Base-by-base conservation (phyloP, 2,329 filamentous ascomycete genomes). In the Furcasterigmium sp. region DNA sequence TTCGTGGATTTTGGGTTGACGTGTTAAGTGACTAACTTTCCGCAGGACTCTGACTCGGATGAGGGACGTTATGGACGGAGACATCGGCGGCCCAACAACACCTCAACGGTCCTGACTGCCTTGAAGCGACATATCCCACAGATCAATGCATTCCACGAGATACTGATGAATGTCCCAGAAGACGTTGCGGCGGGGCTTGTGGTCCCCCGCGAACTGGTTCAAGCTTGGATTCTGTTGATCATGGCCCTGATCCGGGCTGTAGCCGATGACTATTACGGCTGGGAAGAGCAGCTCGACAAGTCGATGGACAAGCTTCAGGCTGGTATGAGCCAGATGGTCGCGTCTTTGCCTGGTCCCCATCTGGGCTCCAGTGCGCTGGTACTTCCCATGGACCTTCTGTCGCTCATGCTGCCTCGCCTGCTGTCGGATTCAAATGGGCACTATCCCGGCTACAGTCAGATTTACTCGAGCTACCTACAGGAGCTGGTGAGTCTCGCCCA, bases 221-320 rank as follows among this genome's bases (percentile, higher is more conserved):
- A 56, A 17, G 67, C 61, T 1, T 73, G 70, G 69, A 50, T 70
- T 11, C 64, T 70, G 43, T 44, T 69, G 3, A 50, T 70, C 5
- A 64, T 67, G 49, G 61, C 52, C 5, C 48, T 71, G 35, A 53
- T 68, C 4, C 53, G 46, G 53, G 11, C 46, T 51, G 15, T 45
- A 48, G 10, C 48, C 51, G 26, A 47, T 50, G 17, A 9, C 17
- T 17, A 35, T 4, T 41, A 43, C 10, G 46, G 42, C 8, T 64
- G 60, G 55, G 44, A 49, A 3, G 50, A 52, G 7, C 58, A 67
- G 15, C 50, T 69, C 14, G 44, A 45, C 3, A 53, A 59, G 18
- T 55, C 58, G 4, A 57, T 51, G n/a, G 37, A 43, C 1, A 52
- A 67, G 5, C 45, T 69, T n/a, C 52, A 48, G 19, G 53, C 52